Percentiles rank a stretch among this genome's conserved stretches.
These are phyloP conservation scores for Physcomitrium patens DNA, from an alignment of 225 moss, liverwort and hornwort species.

Conservation along the genomic window DNA sequence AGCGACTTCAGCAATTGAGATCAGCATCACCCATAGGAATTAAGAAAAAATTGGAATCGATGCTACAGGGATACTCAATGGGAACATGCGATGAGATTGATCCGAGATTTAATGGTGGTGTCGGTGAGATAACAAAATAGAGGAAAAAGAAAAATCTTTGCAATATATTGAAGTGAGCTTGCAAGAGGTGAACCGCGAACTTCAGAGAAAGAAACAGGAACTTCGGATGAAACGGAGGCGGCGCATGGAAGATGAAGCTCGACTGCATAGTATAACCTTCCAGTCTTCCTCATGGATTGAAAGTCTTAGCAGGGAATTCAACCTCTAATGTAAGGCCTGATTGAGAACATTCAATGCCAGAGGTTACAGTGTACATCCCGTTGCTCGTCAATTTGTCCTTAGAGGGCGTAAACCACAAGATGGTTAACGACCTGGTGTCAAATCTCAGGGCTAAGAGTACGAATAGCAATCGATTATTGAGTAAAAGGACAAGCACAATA, in stretches of 20 bases:
- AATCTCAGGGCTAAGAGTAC: constrained; percentile 25
- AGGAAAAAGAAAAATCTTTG: constrained; percentile 92
- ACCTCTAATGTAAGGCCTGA: constrained; percentile 49
- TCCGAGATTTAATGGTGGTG: constrained; percentile 58
- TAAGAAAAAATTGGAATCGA: constrained; percentile 72
- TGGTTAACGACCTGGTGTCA: constrained; percentile 7
- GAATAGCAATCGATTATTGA: constrained; percentile 25
- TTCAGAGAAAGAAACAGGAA: constrained; percentile 93
- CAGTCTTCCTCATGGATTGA: constrained; percentile 98
- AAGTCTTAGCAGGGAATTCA: constrained; percentile 88
- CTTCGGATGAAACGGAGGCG: constrained; percentile 86
- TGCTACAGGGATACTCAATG: constrained; percentile 78
- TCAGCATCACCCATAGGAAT: constrained; percentile 75
- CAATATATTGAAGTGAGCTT: constrained; percentile 90
- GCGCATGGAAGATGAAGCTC: constrained; percentile 93
- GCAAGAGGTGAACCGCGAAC: constrained; percentile 88
- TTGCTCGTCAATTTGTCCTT: constrained; percentile 21
- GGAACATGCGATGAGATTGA: constrained; percentile 55
- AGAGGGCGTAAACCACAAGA: constrained; percentile 23
- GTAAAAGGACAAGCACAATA: constrained; percentile 18
- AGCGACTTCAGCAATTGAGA: constrained; percentile 73
- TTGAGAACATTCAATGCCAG: constrained; percentile 28
- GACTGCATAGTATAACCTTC: constrained; percentile 91
- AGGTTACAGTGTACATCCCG: constrained; percentile 19
- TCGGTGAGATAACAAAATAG: constrained; percentile 75